Percentiles rank a stretch among this genome's conserved stretches.
Conservation (phyloP, 306 rosid species). For the Cicer yamashitae region DNA sequence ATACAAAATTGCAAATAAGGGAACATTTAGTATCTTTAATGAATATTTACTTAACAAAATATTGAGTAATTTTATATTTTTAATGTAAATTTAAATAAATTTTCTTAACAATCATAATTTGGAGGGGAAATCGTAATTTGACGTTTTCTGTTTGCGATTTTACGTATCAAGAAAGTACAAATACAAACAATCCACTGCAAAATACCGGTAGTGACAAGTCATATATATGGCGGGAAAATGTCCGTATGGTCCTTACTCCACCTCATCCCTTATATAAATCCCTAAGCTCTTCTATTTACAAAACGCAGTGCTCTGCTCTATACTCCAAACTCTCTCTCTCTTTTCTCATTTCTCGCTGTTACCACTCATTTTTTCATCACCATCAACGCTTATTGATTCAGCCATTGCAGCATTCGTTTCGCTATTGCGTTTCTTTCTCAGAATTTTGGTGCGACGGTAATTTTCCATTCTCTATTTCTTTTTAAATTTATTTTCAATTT, state of each 20-base stretch:
- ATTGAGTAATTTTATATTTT: no score
- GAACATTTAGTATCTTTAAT: no score
- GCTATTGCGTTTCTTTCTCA: not conserved
- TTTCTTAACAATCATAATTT: not conserved
- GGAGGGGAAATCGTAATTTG: conserved; percentile 26
- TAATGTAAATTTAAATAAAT: no score
- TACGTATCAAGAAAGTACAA: not conserved
- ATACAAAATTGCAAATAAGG: no score
- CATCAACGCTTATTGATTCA: conserved; percentile 14
- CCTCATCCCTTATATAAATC: conserved; percentile 31
- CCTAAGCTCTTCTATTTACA: conserved; percentile 24
- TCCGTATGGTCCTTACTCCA: conserved; percentile 45
- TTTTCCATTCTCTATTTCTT: not conserved
- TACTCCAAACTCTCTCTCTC: conserved; percentile 11
- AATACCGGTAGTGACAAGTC: not conserved
- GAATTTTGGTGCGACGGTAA: conserved; percentile 35
- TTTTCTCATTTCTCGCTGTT: not conserved
- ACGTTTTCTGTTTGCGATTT: conserved; percentile 20
- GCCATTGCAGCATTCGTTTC: not conserved
- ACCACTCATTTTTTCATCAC: not conserved
- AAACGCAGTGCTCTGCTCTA: conserved; percentile 19
- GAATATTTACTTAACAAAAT: no score
- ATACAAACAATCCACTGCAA: not conserved
- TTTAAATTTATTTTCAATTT: conserved; percentile 3
- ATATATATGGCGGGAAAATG: conserved; percentile 56